Evolutionary conservation across 257 asterid genomes (phyloP).

Genomic region (Verbena officinalis): DNA sequence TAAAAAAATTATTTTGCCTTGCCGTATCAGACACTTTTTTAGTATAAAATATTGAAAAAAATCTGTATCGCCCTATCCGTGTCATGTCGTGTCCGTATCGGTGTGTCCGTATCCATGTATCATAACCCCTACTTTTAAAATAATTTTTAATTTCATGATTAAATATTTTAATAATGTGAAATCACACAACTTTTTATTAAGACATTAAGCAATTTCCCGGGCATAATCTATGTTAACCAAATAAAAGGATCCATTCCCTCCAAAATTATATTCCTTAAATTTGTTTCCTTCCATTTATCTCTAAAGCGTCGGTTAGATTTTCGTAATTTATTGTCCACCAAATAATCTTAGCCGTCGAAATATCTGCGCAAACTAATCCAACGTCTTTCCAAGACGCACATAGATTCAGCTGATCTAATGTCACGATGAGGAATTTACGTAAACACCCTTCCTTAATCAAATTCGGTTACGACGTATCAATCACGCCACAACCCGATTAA

Average conservation of each 20-base stretch:
- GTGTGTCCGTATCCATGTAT: too few species aligned
- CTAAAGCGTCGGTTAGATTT: constrained; percentile 9
- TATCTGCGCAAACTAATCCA: constrained; percentile 18
- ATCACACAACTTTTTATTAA: too few species aligned
- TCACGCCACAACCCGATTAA: constrained; percentile 27
- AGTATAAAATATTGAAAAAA: too few species aligned
- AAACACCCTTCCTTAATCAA: constrained; percentile 21
- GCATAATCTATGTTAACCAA: constrained; percentile 22
- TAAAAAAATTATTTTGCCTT: too few species aligned
- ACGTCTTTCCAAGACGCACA: constrained; percentile 23
- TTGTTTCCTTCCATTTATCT: not conserved
- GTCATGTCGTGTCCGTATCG: too few species aligned
- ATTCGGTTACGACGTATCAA: constrained; percentile 30
- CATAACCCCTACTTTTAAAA: too few species aligned
- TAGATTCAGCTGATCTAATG: constrained; percentile 13
- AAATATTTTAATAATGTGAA: too few species aligned
- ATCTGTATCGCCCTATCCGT: too few species aligned
- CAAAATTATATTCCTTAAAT: constrained; percentile 2
- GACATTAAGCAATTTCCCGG: constrained; percentile 16
- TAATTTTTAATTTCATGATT: too few species aligned
- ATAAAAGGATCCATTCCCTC: constrained; percentile 19
- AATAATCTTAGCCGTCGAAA: constrained; percentile 26
- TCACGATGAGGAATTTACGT: not conserved
- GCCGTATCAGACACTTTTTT: too few species aligned
- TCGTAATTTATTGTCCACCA: not conserved